Evolutionary conservation across 768 basidiomycete species (phyloP).

Genomic region (Rhodocollybia butyracea): DNA sequence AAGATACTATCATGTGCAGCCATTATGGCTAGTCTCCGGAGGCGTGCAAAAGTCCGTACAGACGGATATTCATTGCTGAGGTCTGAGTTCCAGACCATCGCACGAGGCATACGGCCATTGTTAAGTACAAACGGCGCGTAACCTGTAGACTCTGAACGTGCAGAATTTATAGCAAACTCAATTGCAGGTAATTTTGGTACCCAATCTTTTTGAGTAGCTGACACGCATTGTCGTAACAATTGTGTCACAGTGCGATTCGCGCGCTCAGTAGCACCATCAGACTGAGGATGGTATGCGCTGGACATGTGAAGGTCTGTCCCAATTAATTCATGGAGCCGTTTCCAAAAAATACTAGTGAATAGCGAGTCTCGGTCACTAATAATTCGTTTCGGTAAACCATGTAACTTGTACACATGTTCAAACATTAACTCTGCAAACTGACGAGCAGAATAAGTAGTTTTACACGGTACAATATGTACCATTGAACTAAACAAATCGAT

Average conservation of each 20-base stretch:
- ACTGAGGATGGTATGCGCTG: constrained; percentile 7
- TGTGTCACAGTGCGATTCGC: constrained; percentile 21
- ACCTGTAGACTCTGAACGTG: too few relatives aligned
- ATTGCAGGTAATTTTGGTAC: too few relatives aligned
- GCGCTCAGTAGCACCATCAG: constrained; percentile 2
- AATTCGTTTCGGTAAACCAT: constrained; percentile 21
- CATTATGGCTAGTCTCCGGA: too few relatives aligned
- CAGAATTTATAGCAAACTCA: too few relatives aligned
- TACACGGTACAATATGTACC: constrained; percentile 21
- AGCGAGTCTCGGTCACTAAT: constrained; percentile 23
- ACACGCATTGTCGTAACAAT: constrained; percentile 19
- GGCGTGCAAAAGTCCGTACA: too few relatives aligned
- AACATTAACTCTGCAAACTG: constrained; percentile 30
- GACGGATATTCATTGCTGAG: too few relatives aligned
- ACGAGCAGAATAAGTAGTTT: constrained; percentile 18
- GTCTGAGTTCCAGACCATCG: too few relatives aligned
- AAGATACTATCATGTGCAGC: too few relatives aligned
- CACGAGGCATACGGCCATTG: too few relatives aligned
- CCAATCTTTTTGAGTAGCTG: constrained; percentile 21
- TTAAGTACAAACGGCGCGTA: too few relatives aligned
- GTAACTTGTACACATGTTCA: constrained; percentile 23
- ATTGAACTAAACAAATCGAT: constrained; percentile 20
- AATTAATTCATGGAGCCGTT: constrained; percentile 10
- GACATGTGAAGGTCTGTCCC: constrained; percentile 13
- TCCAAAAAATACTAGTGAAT: constrained; percentile 26